Conservation (phyloP, 768 basidiomycete species). For the Suillus subluteus region DNA sequence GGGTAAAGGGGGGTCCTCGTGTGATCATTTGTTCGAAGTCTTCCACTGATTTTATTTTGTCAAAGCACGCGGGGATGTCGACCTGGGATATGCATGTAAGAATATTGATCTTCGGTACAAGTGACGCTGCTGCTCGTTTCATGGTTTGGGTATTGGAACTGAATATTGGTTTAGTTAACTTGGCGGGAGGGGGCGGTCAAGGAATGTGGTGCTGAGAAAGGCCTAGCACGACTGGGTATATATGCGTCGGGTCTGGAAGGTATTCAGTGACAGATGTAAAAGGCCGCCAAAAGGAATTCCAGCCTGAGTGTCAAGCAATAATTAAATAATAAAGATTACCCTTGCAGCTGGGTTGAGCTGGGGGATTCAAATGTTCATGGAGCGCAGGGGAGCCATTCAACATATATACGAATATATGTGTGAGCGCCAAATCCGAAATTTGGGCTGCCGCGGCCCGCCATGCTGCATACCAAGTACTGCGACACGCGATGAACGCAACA, state of each 20-base stretch:
- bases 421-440: background rate
- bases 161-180: background rate
- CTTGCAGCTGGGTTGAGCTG: background rate
- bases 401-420: background rate
- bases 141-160: background rate
- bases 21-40: slow-evolving; percentile 33
- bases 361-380: background rate
- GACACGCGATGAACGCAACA: too few species aligned
- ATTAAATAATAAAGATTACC: background rate
- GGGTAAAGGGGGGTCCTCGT: slow-evolving; percentile 30
- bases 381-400: background rate
- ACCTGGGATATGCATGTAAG: background rate
- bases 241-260: background rate
- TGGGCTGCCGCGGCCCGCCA: background rate
- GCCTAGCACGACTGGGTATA: background rate
- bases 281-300: background rate
- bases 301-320: background rate
- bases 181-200: background rate
- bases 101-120: background rate
- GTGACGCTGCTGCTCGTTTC: background rate
- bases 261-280: background rate
- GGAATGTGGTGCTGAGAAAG: background rate
- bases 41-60: slow-evolving; percentile 20
- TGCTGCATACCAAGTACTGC: too few species aligned
- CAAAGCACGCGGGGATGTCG: background rate